Percentiles rank a stretch among this genome's conserved stretches.
These are phyloP conservation scores for Elsinoe australis DNA, from an alignment of 2,329 filamentous ascomycete species.

Conservation along the genomic window DNA sequence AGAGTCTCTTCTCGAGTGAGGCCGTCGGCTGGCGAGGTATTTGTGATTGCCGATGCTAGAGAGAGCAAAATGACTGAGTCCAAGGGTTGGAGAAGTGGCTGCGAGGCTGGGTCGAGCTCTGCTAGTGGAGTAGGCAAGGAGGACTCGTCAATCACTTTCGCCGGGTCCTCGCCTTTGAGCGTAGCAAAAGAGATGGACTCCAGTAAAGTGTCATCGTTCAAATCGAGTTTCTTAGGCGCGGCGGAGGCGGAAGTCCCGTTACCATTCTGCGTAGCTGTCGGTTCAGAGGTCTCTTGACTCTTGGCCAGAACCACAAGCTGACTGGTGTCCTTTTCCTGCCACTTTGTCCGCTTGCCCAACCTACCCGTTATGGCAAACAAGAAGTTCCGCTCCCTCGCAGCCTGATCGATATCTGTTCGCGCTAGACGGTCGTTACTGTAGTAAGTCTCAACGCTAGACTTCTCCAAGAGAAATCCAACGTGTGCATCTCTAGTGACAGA, in stretches of 20 bases:
- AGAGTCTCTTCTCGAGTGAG: slow-evolving; percentile 89
- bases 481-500: slow-evolving; percentile 38
- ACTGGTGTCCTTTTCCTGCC: slow-evolving; percentile 70
- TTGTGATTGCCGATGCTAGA: slow-evolving; percentile 77
- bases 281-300: slow-evolving; percentile 40
- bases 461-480: slow-evolving; percentile 70
- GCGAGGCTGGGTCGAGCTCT: slow-evolving; percentile 64
- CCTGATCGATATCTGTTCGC: slow-evolving; percentile 59
- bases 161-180: slow-evolving; percentile 31
- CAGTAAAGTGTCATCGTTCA: slow-evolving; percentile 89
- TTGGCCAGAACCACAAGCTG: slow-evolving; percentile 87
- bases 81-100: slow-evolving; percentile 72
- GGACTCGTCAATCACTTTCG: slow-evolving; percentile 38
- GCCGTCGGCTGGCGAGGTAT: slow-evolving; percentile 75
- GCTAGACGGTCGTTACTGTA: slow-evolving; percentile 75
- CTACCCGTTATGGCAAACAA: slow-evolving; percentile 77
- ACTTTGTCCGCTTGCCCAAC: slow-evolving; percentile 76
- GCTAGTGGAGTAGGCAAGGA: slow-evolving; percentile 55
- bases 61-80: slow-evolving; percentile 83
- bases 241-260: slow-evolving; percentile 15
- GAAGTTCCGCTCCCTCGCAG: slow-evolving; percentile 61
- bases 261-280: slow-evolving; percentile 7
- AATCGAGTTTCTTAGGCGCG: slow-evolving; percentile 51
- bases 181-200: slow-evolving; percentile 77
- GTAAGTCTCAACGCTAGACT: slow-evolving; percentile 73